Percentiles rank a stretch among this genome's conserved stretches.
phyloP scores from a whole-genome alignment of 768 basidiomycete species.

The Postia placenta region DNA sequence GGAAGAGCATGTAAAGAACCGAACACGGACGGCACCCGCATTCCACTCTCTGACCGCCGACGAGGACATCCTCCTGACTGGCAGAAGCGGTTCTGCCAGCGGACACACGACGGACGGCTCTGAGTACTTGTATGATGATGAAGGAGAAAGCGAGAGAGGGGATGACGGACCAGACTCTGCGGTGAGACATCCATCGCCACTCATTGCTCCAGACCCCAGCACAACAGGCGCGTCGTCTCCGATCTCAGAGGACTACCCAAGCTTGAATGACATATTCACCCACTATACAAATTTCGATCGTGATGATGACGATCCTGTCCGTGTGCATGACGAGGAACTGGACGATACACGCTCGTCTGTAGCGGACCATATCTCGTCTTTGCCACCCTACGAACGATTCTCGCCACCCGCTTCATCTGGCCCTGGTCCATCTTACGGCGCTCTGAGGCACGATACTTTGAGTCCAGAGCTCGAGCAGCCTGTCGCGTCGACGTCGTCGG shows the following conservation, averaged over 20 bases:
- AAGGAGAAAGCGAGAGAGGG: constrained; percentile 27
- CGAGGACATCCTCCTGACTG: constrained; percentile 21
- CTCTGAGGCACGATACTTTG: neutral
- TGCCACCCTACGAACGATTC: neutral
- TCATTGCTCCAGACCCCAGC: neutral
- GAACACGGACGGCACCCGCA: constrained; percentile 67
- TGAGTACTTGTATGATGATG: constrained; percentile 30
- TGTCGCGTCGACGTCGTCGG: constrained; percentile 17
- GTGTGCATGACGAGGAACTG: constrained; percentile 6
- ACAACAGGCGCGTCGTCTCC: constrained; percentile 31
- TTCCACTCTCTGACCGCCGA: constrained; percentile 73
- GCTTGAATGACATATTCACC: constrained; percentile 71
- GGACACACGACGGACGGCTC: constrained; percentile 18
- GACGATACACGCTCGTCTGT: constrained; percentile 5
- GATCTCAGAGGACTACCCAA: constrained; percentile 54
- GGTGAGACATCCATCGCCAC: constrained; percentile 10
- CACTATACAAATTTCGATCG: constrained; percentile 66
- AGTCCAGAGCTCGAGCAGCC: constrained; percentile 9
- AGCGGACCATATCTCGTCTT: neutral
- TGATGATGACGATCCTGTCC: constrained; percentile 5
- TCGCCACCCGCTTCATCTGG: constrained; percentile 4
- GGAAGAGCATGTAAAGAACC: constrained; percentile 41
- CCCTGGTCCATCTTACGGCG: neutral
- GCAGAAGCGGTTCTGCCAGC: constrained; percentile 1
- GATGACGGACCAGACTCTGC: constrained; percentile 16